Evolutionary conservation across 257 asterid genomes (phyloP), one percentile per base, ranked within the genome.

Genomic region (Lantana camara): DNA sequence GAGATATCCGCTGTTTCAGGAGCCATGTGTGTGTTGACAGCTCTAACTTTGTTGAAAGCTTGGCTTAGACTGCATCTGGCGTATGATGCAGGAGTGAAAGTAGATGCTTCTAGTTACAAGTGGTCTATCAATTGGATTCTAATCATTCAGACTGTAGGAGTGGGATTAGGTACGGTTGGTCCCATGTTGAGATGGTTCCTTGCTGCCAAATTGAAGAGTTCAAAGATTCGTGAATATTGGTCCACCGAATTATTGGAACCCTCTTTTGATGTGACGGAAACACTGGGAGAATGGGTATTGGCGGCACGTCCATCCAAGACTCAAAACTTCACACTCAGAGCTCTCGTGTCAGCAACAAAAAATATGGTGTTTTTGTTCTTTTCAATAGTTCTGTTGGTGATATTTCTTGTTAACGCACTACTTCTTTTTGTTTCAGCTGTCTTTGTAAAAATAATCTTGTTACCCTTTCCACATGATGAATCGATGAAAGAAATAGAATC

Each of bases 211-310:
- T n/a, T n/a, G 65, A 67, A 46, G 40, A 55, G 59, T 30, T 59
- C 50, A 11, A 21, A 0, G 17, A 37, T 5, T 1, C 5, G 9
- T 3, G 23, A 29, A 2, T 6, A 63, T 0, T 38, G 50, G 22
- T 56, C 56, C 19, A 9, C 0, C 1, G 61, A 50, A 3, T 63
- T 57, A 32, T 34, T 65, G 34, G 42, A 47, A 59, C 59, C 69
- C 23, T 5, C 62, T 73, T 57, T 76, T 79, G 83, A n/a, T n/a
- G n/a, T n/a, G n/a, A n/a, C n/a, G 73, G 46, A 1, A 49, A 32
- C 20, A 65, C 54, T 67, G n/a, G n/a, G n/a, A 49, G 68, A 73
- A 12, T 79, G 80, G 88, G 79, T 73, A 58, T 77, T n/a, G n/a
- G n/a, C 76, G 9, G 70, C 66, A 16, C 64, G 72, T 19, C 23